Conservation (phyloP, 148 eudicot species). For the Silene latifolia region DNA sequence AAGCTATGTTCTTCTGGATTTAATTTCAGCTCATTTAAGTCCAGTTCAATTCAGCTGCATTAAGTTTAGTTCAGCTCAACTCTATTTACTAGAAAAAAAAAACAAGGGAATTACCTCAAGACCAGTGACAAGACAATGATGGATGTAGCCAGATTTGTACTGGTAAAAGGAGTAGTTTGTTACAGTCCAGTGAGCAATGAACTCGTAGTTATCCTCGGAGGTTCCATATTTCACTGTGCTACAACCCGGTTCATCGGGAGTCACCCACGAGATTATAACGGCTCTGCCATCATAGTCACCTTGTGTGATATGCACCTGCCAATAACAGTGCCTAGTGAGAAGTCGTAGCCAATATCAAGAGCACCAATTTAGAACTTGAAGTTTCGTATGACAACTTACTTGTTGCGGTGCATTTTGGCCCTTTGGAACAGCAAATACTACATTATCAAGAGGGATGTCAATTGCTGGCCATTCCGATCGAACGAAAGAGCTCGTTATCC, state of each 20-base stretch:
- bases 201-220: conserved; percentile 52
- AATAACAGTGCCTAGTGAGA: conserved; percentile 10
- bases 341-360: neutral
- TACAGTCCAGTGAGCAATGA: conserved; percentile 56
- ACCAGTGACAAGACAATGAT: conserved; percentile 63
- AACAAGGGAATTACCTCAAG: conserved; percentile 61
- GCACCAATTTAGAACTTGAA: neutral
- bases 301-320: conserved; percentile 26
- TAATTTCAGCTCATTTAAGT: too few relatives aligned
- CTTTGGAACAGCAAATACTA: conserved; percentile 67
- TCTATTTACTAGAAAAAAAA: too few relatives aligned
- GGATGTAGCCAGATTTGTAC: conserved; percentile 80
- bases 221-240: conserved; percentile 67
- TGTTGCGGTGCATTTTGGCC: conserved; percentile 95
- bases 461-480: conserved; percentile 76
- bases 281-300: conserved; percentile 95
- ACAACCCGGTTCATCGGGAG: conserved; percentile 76
- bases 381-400: conserved; percentile 30
- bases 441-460: conserved; percentile 83
- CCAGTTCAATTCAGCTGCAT: too few relatives aligned
- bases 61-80: too few relatives aligned
- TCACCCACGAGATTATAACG: conserved; percentile 86
- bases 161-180: conserved; percentile 74
- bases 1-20: neutral
- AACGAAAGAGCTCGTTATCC: conserved; percentile 66